Conservation (phyloP, 163 green algal species). For the Coccomyxa subellipsoidea region DNA sequence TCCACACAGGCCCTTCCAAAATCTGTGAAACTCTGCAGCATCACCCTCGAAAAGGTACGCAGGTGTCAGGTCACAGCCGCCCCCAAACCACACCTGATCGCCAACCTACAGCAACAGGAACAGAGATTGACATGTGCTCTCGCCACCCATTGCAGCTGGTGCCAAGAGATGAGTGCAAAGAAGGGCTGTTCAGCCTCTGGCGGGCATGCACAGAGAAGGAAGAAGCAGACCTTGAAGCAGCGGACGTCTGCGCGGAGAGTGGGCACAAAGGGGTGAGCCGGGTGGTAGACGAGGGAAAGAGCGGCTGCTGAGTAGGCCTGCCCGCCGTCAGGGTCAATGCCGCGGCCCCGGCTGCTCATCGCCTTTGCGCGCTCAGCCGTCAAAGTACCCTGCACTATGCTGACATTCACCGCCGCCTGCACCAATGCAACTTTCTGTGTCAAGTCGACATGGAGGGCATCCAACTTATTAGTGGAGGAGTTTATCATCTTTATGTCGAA, state of each 20-base stretch:
- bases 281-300: conserved; percentile 95
- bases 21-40: conserved; percentile 75
- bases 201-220: background rate
- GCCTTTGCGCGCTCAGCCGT: conserved; percentile 55
- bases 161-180: too few relatives aligned
- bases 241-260: conserved; percentile 94
- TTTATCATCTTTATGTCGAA: background rate
- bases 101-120: conserved; percentile 56
- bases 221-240: conserved; percentile 68
- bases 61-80: conserved; percentile 93
- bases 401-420: conserved; percentile 87
- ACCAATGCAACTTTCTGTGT: background rate
- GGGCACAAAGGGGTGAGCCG: conserved; percentile 80
- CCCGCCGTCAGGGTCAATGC: conserved; percentile 59
- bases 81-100: conserved; percentile 81
- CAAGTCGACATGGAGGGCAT: too few relatives aligned
- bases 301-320: conserved; percentile 81
- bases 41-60: conserved; percentile 84
- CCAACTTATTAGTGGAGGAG: too few relatives aligned
- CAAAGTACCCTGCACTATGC: conserved; percentile 76
- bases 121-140: background rate
- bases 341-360: conserved; percentile 79
- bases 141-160: background rate
- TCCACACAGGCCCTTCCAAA: conserved; percentile 59
- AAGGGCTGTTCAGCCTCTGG: background rate